phyloP scores from a whole-genome alignment of 2,329 filamentous ascomycete genomes.

The Hirsutella thompsonii region DNA sequence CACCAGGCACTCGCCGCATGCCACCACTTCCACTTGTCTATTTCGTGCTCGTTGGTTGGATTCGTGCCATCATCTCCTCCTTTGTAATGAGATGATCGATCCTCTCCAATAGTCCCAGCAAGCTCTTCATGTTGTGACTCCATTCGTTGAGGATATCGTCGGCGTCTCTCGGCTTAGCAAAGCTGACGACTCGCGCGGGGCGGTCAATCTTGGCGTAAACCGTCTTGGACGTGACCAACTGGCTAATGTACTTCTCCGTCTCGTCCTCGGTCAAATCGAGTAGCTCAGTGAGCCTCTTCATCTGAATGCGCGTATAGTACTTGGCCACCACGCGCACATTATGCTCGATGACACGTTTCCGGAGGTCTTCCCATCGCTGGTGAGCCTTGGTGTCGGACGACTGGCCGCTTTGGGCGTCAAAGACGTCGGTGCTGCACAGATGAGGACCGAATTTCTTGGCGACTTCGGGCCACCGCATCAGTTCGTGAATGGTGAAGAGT shows the following conservation, averaged over 20 bases:
- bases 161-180: constrained; percentile 86
- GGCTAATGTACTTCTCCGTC: constrained; percentile 97
- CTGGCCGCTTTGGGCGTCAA: constrained; percentile 52
- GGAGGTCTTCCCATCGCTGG: constrained; percentile 83
- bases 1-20: not conserved
- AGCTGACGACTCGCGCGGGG: constrained; percentile 82
- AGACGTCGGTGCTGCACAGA: constrained; percentile 80
- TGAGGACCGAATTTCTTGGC: constrained; percentile 80
- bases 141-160: constrained; percentile 97
- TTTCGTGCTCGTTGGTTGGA: constrained; percentile 50
- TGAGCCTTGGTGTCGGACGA: constrained; percentile 68
- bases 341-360: constrained; percentile 98
- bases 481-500: constrained; percentile 86
- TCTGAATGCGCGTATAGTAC: constrained; percentile 96
- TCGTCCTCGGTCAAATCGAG: constrained; percentile 89
- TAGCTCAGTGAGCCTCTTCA: constrained; percentile 78
- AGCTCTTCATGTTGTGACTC: constrained; percentile 95
- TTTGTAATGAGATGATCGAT: constrained; percentile 98
- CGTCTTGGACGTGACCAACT: constrained; percentile 93
- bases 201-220: constrained; percentile 97
- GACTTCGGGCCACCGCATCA: constrained; percentile 97
- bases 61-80: constrained; percentile 99
- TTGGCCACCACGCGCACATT: constrained; percentile 96
- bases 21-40: constrained; percentile 14
- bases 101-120: constrained; percentile 72